Base-by-base conservation (phyloP, 371 early-diverging fungal species). In the Syncephalastrum monosporum region DNA sequence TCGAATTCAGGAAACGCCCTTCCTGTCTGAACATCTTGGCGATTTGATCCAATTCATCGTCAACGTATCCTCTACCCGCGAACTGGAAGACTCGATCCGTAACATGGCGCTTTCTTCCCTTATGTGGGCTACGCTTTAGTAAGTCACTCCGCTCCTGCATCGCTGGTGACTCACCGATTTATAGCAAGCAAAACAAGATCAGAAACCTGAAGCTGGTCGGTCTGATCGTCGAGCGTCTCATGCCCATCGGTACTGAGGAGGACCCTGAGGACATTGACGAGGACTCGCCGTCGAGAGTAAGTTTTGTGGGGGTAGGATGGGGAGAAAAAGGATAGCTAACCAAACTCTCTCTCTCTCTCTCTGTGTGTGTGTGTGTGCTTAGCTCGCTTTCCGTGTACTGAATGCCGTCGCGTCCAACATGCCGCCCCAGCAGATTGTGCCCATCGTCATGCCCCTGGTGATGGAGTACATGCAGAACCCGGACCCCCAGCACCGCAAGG, bases 351-450 rank as follows among this genome's bases (percentile, higher is more conserved):
- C 33, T 27, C 16, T n/a, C n/a, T n/a, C n/a, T n/a, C n/a, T n/a
- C n/a, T n/a, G n/a, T n/a, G n/a, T n/a, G n/a, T n/a, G n/a, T n/a
- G n/a, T n/a, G n/a, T 45, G 7, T 27, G 16, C 52, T 24, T 64
- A 75, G 71, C 24, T 83, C 21, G 88, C 88, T 19, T 74, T 87
- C 67, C 83, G 83, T 58, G 82, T 88, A 14, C 74, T 91, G 52
- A 89, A 86, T 56, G 77, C 87, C 29, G 61, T 95, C 41, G 85
- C 92, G 29, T 86, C 87, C 29, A 83, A 87, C 55, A 74, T 94
- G 33, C 89, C 95, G 19, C 92, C 95, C 49, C 83, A 86, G 56
- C 87, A 91, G 55, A 90, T 95, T 16, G 94, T 92, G 73, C 90
- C 92, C 21, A 65, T 81, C n/a, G 82, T 91, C 43, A 78, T 86